Conservation (phyloP, 257 asterid species). For the Vinca minor region DNA sequence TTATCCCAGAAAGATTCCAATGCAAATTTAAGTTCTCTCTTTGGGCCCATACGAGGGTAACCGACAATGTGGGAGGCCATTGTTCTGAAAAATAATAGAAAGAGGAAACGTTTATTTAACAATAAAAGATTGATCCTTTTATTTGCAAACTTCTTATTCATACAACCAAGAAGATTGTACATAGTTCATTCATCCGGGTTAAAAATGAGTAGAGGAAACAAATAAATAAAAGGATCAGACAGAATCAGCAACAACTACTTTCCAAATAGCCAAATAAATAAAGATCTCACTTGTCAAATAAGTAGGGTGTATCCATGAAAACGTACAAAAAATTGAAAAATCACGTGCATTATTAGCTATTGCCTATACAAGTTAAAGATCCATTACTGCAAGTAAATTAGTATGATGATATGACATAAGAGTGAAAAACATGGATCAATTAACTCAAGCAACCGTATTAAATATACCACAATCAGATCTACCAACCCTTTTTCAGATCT, state of each 20-base stretch:
- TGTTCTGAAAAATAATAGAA: constrained; percentile 33
- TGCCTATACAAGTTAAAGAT: background rate
- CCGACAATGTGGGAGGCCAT: constrained; percentile 82
- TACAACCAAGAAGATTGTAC: background rate
- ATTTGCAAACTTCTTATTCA: background rate
- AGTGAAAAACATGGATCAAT: constrained; percentile 5
- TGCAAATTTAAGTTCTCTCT: constrained; percentile 87
- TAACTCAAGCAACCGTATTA: background rate
- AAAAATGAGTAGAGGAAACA: background rate
- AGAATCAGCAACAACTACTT: background rate
- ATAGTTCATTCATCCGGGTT: background rate
- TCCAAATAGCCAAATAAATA: background rate
- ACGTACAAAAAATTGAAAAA: background rate
- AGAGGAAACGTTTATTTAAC: constrained; percentile 11
- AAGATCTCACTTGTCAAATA: background rate
- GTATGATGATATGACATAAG: background rate
- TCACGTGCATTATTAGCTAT: background rate
- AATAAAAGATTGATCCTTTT: background rate
- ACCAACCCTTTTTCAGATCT: too few relatives aligned
- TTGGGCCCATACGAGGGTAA: constrained; percentile 94
- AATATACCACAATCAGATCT: too few relatives aligned
- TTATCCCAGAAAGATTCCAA: constrained; percentile 82
- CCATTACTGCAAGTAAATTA: background rate
- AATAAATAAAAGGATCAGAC: background rate
- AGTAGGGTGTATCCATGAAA: background rate